Base-by-base conservation (phyloP, 2,329 filamentous ascomycete species). In the Sordariomycetes sp. region DNA sequence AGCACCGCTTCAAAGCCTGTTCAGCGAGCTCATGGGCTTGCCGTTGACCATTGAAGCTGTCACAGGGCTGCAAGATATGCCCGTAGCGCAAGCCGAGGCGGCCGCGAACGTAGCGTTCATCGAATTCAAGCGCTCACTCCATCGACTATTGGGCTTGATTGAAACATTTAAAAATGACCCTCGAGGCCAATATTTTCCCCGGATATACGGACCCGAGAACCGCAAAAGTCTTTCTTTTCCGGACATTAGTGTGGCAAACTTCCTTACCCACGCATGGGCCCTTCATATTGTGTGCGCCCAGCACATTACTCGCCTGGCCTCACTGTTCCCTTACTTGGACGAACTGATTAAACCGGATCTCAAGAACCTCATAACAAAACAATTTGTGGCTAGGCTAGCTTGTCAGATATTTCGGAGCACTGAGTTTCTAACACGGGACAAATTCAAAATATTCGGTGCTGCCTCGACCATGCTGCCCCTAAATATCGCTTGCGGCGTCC, bases 191-290 rank as follows among this genome's bases (percentile, higher is more conserved):
- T n/a, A 20, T 14, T 30, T 11, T 14, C 28, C 17, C 25, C 25
- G 8, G 25, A 7, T 14, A 12, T 17, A 14, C 28, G n/a, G 18
- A 5, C 12, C n/a, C 12, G n/a, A 8, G 28, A 17, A 30, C 28
- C 15, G 8, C 28, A 20, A n/a, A 17, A 8, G 21, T 15, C 34
- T 53, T 12, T 51, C 41, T 38, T 60, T 51, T 34, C 40, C 48
- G 2, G 50, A 43, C 33, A 45, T 59, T 32, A 51, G 50, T 12
- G 42, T 42, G 12, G 55, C 54, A 6, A 59, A 57, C 21, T 45
- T 48, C 5, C 40, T 48, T 9, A 54, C 47, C 5, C 52, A 60
- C 33, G 39, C 49, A 6, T 58, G 55, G 55, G 42, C 54, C 2
- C 52, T 57, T 26, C 45, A 42, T 8, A 47, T 54, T 2, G 42